Evolutionary conservation across 176 grass and related monocot genomes (phyloP).

Genomic region (Elaeis guineensis): DNA sequence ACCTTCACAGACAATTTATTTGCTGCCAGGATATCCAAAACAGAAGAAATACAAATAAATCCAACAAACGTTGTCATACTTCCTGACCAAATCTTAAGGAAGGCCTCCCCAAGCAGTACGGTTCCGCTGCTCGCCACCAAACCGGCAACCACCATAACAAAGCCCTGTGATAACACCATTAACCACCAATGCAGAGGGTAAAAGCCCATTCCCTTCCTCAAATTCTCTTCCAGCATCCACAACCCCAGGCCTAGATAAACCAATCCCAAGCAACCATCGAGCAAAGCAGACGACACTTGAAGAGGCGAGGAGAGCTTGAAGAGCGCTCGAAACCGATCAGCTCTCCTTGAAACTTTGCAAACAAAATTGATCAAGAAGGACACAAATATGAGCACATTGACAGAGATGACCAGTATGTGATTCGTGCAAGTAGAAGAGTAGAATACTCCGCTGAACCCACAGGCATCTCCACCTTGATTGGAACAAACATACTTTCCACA

Average conservation of each 20-base stretch:
- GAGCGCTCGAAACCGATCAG: conserved; percentile 1
- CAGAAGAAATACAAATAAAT: conserved; percentile 44
- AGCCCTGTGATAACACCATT: conserved; percentile 33
- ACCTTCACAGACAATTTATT: conserved; percentile 27
- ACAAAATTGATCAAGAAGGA: conserved; percentile 30
- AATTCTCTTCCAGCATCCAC: conserved; percentile 43
- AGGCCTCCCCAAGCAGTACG: conserved; percentile 16
- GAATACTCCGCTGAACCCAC: conserved; percentile 16
- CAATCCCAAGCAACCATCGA: conserved; percentile 43
- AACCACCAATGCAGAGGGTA: conserved; percentile 51
- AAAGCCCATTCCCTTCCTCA: conserved; percentile 3
- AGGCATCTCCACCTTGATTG: conserved; percentile 19
- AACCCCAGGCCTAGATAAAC: conserved; percentile 35
- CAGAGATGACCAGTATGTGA: conserved; percentile 30
- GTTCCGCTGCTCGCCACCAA: conserved; percentile 28
- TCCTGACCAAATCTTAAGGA: conserved; percentile 26
- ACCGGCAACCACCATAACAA: conserved; percentile 23
- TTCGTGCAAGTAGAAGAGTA: conserved; percentile 68
- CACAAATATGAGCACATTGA: conserved; percentile 12
- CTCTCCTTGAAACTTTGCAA: conserved; percentile 28
- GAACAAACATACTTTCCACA: conserved; percentile 37
- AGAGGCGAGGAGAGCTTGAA: conserved; percentile 22
- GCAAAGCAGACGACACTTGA: conserved; percentile 17
- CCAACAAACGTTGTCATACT: conserved; percentile 16
- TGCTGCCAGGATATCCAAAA: conserved; percentile 26